phyloP scores from a whole-genome alignment of 2,329 filamentous ascomycete species.

The Claviceps monticola region DNA sequence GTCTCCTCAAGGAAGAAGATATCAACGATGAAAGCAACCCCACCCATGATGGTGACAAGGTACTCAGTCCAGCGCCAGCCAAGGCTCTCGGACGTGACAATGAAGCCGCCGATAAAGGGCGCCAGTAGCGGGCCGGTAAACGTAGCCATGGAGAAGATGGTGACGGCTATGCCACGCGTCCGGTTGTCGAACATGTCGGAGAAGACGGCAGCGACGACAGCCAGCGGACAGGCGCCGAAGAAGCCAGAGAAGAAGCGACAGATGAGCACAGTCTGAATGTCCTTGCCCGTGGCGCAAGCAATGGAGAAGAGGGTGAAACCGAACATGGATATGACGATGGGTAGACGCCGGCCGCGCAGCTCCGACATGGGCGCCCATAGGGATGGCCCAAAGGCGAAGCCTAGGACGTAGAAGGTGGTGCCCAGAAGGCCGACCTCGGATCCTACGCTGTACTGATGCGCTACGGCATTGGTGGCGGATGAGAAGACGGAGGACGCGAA shows the following conservation, averaged over 20 bases:
- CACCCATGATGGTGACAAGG: constrained; percentile 48
- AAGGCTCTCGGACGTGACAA: constrained; percentile 42
- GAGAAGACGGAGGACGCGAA: constrained; percentile 70
- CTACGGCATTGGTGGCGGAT: constrained; percentile 44
- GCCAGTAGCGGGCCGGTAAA: constrained; percentile 55
- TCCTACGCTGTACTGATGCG: constrained; percentile 44
- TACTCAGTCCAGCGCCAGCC: constrained; percentile 67
- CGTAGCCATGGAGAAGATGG: constrained; percentile 33
- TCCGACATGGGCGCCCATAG: constrained; percentile 64
- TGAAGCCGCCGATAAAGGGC: constrained; percentile 57
- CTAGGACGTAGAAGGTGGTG: constrained; percentile 56
- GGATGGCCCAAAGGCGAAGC: constrained; percentile 57
- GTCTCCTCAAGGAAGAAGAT: constrained; percentile 53
- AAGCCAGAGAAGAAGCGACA: constrained; percentile 63
- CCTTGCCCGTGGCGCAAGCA: constrained; percentile 49
- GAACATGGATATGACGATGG: constrained; percentile 47
- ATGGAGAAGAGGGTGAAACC: constrained; percentile 58
- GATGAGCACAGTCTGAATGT: constrained; percentile 55
- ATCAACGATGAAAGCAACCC: constrained; percentile 43
- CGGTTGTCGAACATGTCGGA: constrained; percentile 58
- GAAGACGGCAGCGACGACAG: constrained; percentile 58
- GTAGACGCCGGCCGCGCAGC: constrained; percentile 51
- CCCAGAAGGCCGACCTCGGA: constrained; percentile 49
- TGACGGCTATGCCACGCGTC: constrained; percentile 37
- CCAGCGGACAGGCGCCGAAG: constrained; percentile 54